These are phyloP conservation scores for Monosporascus ibericus DNA, from an alignment of 2,329 filamentous ascomycete species.

Conservation along the genomic window DNA sequence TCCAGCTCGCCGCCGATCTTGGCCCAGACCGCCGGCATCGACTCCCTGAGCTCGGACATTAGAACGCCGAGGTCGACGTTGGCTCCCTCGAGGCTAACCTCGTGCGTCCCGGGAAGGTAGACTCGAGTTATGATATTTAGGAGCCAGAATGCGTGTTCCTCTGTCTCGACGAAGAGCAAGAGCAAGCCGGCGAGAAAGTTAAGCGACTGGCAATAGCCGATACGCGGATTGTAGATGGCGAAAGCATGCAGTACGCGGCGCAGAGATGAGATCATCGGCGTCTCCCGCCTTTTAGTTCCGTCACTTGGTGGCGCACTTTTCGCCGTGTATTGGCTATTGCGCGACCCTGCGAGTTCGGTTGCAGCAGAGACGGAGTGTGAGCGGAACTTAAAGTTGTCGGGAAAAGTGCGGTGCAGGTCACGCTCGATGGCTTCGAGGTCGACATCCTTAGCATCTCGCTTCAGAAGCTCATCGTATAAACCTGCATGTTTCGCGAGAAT, in stretches of 20 bases:
- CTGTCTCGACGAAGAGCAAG: slow-evolving; percentile 78
- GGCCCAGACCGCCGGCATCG: slow-evolving; percentile 75
- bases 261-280: slow-evolving; percentile 71
- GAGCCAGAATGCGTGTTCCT: slow-evolving; percentile 89
- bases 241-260: slow-evolving; percentile 85
- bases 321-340: slow-evolving; percentile 32
- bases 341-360: slow-evolving; percentile 25
- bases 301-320: slow-evolving; percentile 20
- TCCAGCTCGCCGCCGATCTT: slow-evolving; percentile 80
- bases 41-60: slow-evolving; percentile 79
- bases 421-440: slow-evolving; percentile 90
- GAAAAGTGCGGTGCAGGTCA: slow-evolving; percentile 88
- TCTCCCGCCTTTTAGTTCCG: slow-evolving; percentile 46
- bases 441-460: slow-evolving; percentile 57
- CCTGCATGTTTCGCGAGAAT: slow-evolving; percentile 71
- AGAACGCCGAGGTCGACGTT: slow-evolving; percentile 92
- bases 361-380: slow-evolving; percentile 32
- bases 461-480: slow-evolving; percentile 66
- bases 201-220: slow-evolving; percentile 92
- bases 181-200: slow-evolving; percentile 92
- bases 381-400: slow-evolving; percentile 88
- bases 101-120: slow-evolving; percentile 87
- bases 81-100: slow-evolving; percentile 81
- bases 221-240: slow-evolving; percentile 80
- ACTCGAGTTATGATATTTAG: slow-evolving; percentile 85